These are phyloP conservation scores for Chalciporus piperatus DNA, from an alignment of 768 basidiomycete species.

Conservation along the genomic window DNA sequence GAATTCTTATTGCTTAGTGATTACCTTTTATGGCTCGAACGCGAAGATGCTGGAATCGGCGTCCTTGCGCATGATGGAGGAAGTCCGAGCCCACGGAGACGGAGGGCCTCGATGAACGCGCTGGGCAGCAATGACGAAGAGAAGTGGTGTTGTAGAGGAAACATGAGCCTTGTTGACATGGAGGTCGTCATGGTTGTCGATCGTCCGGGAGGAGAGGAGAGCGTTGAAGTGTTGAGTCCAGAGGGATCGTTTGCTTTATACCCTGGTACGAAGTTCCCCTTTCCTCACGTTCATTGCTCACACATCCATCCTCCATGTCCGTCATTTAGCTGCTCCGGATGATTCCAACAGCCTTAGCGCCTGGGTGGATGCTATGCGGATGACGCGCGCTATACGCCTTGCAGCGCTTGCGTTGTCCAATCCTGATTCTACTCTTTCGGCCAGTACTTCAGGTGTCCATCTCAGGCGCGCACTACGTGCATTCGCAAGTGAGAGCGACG, in stretches of 20 bases:
- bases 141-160: constrained; percentile 71
- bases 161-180: constrained; percentile 66
- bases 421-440: constrained; percentile 79
- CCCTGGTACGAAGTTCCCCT: constrained; percentile 44
- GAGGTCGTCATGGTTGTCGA: constrained; percentile 60
- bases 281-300: background rate
- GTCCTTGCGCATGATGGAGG: constrained; percentile 19
- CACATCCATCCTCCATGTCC: background rate
- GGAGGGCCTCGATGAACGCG: constrained; percentile 16
- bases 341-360: constrained; percentile 38
- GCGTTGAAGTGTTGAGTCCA: constrained; percentile 75
- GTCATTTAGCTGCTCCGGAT: background rate
- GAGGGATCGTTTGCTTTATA: constrained; percentile 75
- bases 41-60: constrained; percentile 38
- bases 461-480: constrained; percentile 72
- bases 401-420: constrained; percentile 65
- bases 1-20: constrained; percentile 85
- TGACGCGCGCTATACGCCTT: constrained; percentile 70
- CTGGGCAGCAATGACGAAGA: constrained; percentile 49
- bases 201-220: constrained; percentile 45
- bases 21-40: constrained; percentile 72
- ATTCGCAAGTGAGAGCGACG: constrained; percentile 47
- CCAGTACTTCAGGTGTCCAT: constrained; percentile 73
- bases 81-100: constrained; percentile 14
- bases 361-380: constrained; percentile 67